Percentiles rank a stretch among this genome's conserved stretches.
Conservation (phyloP, 2,329 filamentous ascomycete genomes). For the Xylogone sp. region DNA sequence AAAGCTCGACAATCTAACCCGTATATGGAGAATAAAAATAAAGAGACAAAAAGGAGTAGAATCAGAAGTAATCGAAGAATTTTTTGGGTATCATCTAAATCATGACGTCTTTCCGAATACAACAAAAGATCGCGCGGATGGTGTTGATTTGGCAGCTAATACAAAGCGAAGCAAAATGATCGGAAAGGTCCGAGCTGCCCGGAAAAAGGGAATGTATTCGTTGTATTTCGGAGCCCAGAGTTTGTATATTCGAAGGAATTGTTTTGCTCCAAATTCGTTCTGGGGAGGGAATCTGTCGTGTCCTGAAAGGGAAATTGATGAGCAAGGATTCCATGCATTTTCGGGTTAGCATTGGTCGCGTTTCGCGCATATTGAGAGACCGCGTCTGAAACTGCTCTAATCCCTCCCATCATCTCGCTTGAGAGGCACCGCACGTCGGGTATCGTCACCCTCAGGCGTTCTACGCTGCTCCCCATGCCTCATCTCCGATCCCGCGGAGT, state of each 20-base stretch:
- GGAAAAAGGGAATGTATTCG: not conserved
- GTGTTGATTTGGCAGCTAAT: too few species aligned
- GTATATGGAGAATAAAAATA: too few species aligned
- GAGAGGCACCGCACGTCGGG: slow-evolving; percentile 9
- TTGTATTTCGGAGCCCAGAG: not conserved
- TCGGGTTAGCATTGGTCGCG: not conserved
- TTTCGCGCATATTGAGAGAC: not conserved
- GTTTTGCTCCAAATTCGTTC: too few species aligned
- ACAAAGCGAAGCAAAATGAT: too few species aligned
- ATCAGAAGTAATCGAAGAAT: not conserved
- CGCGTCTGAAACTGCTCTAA: not conserved
- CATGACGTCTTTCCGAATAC: not conserved
- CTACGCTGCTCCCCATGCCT: slow-evolving; percentile 23
- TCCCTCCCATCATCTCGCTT: not conserved
- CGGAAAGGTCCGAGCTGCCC: not conserved
- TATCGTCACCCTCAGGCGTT: slow-evolving; percentile 19
- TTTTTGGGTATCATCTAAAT: not conserved
- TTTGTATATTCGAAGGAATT: too few species aligned
- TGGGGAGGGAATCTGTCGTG: not conserved
- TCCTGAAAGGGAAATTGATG: not conserved
- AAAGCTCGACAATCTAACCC: too few species aligned
- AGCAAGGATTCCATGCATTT: not conserved
- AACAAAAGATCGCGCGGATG: not conserved
- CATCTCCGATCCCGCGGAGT: slow-evolving; percentile 23
- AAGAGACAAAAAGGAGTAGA: not conserved